Evolutionary conservation across 345 rosid species (phyloP), one percentile per base, ranked within the genome.

Genomic region (Citrus sp.): DNA sequence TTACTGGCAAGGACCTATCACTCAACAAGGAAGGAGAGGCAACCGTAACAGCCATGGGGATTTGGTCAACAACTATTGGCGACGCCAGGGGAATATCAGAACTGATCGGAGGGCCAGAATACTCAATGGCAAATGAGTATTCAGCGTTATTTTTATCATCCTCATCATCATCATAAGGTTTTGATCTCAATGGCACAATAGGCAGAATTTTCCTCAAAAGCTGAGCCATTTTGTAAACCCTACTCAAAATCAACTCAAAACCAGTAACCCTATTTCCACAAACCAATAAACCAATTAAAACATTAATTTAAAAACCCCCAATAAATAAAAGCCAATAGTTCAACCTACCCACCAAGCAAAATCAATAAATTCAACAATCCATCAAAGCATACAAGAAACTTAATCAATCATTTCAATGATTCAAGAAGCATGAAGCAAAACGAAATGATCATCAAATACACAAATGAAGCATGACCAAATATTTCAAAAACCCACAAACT

Each of bases 121-220:
- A 94, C 91, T 84, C 93, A 9, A 30, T 9, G 3, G 99, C 98
- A 77, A 96, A 84, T 32, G 99, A 96, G 82, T 87, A 96, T 30
- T 91, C 96, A 34, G 69, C 27, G 35, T 38, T 84, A 59, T 75
- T 37, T 74, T 78, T 81, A 54, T 76, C 85, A 60, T 87, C 88
- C 19, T 75, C 82, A 67, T 82, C 92, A 24, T 81, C 81, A 61
- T 80, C 81, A 38, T 80, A 85, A 18, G 79, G 79, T 75, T 70
- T 83, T 72, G 82, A 70, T 74, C 38, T 58, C n/a, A 92, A 78
- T 62, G 85, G 64, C 38, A 63, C 84, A 63, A 82, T 32, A 78
- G 89, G 88, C 79, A 90, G 54, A 16, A 93, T 25, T 83, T 90
- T 92, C 54, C 89, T 87, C 61, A 92, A 75, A 60, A 88, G 61